Evolutionary conservation across 129 eudicot genomes (phyloP).

Genomic region (sunflower (Helianthus annuus)): HanXRQr2.0-SUNRISE NC_035439.2:103993217-103993716

Average conservation of each 20-base stretch:
- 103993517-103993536: not conserved
- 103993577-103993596: too few species aligned
- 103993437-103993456: conserved; percentile 10
- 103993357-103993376: conserved; percentile 39
- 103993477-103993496: not conserved
- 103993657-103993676: too few species aligned
- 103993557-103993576: too few species aligned
- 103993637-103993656: too few species aligned
- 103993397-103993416: conserved; percentile 37
- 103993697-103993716: too few species aligned
- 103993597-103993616: too few species aligned
- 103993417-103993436: not conserved
- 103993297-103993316: conserved; percentile 31
- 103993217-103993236: not conserved
- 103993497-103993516: conserved; percentile 20
- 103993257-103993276: not conserved
- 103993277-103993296: not conserved
- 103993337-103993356: conserved; percentile 37
- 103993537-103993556: not conserved
- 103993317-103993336: conserved; percentile 35
- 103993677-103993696: too few species aligned
- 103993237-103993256: not conserved
- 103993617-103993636: too few species aligned
- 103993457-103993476: conserved; percentile 5
- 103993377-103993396: conserved; percentile 23